Conservation (phyloP, 2,329 filamentous ascomycete genomes). For the Claviceps monticola region DNA sequence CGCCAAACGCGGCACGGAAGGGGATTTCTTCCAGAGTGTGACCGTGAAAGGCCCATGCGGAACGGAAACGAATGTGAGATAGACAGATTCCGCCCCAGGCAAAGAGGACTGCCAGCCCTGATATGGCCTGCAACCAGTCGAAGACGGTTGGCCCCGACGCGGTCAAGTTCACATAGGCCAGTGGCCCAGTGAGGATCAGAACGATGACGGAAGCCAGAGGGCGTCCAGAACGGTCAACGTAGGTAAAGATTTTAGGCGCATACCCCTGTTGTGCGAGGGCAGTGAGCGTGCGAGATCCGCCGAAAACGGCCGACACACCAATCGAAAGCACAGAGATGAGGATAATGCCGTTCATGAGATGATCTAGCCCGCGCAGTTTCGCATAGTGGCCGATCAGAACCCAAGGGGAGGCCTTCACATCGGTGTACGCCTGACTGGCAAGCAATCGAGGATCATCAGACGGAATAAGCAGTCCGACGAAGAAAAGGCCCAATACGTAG, state of each 20-base stretch:
- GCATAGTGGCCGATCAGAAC: conserved; percentile 35
- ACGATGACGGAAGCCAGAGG: conserved; percentile 32
- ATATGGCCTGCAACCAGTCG: conserved; percentile 50
- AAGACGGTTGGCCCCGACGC: conserved; percentile 39
- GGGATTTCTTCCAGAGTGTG: conserved; percentile 50
- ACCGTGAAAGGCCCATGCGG: conserved; percentile 43
- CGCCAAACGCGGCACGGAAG: conserved; percentile 45
- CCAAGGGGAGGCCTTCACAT: conserved; percentile 31
- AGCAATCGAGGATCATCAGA: conserved; percentile 31
- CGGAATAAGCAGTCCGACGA: conserved; percentile 31
- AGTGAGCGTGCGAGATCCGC: conserved; percentile 39
- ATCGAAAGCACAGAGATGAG: conserved; percentile 40
- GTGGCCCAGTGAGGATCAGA: conserved; percentile 30
- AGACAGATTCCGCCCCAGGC: conserved; percentile 53
- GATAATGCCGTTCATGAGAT: conserved; percentile 41
- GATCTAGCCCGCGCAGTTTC: conserved; percentile 31
- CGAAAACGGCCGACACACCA: conserved; percentile 40
- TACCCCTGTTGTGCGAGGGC: conserved; percentile 43
- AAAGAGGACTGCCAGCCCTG: conserved; percentile 48
- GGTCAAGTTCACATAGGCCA: conserved; percentile 33
- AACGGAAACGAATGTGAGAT: conserved; percentile 53
- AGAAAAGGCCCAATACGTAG: conserved; percentile 35
- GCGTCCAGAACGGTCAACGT: conserved; percentile 39
- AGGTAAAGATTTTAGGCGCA: conserved; percentile 38
- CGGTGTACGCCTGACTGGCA: conserved; percentile 28